phyloP scores from a whole-genome alignment of 805 yeast species.

The Grigorovia humatica region DNA sequence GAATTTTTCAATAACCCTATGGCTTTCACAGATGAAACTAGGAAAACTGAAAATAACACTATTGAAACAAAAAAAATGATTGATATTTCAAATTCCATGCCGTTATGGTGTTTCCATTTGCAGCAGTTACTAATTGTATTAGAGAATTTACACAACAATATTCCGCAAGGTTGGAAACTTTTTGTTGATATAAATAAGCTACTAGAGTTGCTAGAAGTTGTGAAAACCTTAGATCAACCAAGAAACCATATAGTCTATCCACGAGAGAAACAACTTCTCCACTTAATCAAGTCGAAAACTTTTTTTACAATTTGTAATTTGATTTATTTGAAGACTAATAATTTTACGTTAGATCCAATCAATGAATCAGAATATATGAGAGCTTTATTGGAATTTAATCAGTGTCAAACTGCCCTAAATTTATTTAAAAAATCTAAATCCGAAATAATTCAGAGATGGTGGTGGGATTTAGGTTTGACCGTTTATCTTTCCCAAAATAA shows the following conservation, averaged over 20 bases:
- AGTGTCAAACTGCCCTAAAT: conserved; percentile 29
- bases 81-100: neutral
- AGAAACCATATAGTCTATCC: neutral
- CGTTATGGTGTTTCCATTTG: neutral
- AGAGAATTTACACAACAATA: neutral
- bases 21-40: neutral
- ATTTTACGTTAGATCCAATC: conserved; percentile 39
- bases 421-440: conserved; percentile 30
- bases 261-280: neutral
- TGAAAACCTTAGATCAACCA: neutral
- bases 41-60: neutral
- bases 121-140: neutral
- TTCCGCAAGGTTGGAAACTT: neutral
- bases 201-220: neutral
- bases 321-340: conserved; percentile 15
- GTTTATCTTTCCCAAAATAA: conserved; percentile 30
- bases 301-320: neutral
- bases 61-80: neutral
- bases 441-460: conserved; percentile 38
- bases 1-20: neutral
- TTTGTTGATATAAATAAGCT: neutral
- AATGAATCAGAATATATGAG: conserved; percentile 43
- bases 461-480: conserved; percentile 42
- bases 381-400: conserved; percentile 29
- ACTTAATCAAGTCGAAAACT: neutral